These are phyloP conservation scores for Oryza rufipogon DNA, from an alignment of 176 grass and related monocot species.

Conservation along the genomic window DNA sequence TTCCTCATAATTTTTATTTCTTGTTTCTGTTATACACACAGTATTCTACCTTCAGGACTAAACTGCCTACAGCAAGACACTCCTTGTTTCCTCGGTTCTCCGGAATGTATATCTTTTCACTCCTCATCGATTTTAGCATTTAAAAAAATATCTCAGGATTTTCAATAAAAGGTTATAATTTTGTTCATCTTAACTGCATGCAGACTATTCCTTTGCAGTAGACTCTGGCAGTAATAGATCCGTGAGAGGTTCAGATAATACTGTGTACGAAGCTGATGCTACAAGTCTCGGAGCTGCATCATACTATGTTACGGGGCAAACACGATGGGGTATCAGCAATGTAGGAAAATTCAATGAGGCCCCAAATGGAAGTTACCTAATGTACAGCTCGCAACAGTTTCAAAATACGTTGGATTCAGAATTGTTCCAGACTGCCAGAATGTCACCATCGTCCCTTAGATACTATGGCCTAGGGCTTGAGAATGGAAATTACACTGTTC, in stretches of 20 bases:
- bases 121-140: constrained; percentile 24
- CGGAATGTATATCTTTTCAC: constrained; percentile 49
- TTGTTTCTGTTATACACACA: background rate
- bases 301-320: constrained; percentile 59
- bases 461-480: constrained; percentile 91
- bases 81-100: constrained; percentile 69
- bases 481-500: constrained; percentile 91
- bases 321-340: constrained; percentile 74
- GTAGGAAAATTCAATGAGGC: constrained; percentile 67
- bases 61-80: constrained; percentile 77
- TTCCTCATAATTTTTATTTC: background rate
- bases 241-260: constrained; percentile 51
- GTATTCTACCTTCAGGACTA: constrained; percentile 56
- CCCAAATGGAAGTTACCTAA: constrained; percentile 35
- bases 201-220: constrained; percentile 83
- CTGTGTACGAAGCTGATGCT: constrained; percentile 60
- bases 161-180: background rate
- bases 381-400: constrained; percentile 52
- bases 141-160: background rate
- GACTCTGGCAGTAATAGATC: constrained; percentile 53
- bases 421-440: constrained; percentile 69
- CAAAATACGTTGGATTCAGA: constrained; percentile 57
- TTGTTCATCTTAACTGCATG: constrained; percentile 7
- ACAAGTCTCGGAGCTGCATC: constrained; percentile 56
- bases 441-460: constrained; percentile 82